phyloP scores from a whole-genome alignment of 2,329 filamentous ascomycete species.

The Aspergillus brasiliensis region DNA sequence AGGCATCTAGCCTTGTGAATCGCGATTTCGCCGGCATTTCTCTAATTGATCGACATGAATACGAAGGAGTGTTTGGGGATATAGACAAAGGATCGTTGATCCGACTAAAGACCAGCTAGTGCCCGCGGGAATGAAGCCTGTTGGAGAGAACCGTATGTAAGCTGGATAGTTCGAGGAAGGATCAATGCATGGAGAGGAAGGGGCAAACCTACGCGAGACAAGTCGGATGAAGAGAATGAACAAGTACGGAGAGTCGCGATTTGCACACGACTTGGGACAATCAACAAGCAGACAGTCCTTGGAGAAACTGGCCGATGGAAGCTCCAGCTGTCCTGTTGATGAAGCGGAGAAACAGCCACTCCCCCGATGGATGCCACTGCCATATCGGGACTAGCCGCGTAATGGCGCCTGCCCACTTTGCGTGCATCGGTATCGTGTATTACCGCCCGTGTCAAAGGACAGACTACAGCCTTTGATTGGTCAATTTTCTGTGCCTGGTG shows the following conservation, averaged over 20 bases:
- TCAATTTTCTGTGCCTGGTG: background rate
- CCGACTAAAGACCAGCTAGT: constrained; percentile 20
- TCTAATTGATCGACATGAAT: constrained; percentile 33
- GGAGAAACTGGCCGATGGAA: constrained; percentile 1
- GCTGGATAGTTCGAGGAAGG: background rate
- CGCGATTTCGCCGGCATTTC: constrained; percentile 86
- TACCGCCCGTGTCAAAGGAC: constrained; percentile 31
- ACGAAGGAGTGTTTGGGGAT: constrained; percentile 12
- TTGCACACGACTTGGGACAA: constrained; percentile 6
- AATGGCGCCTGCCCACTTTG: constrained; percentile 2
- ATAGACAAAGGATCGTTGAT: constrained; percentile 11
- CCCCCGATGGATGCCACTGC: background rate
- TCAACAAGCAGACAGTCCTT: background rate
- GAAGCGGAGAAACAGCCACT: constrained; percentile 8
- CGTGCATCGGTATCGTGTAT: constrained; percentile 22
- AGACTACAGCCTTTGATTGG: constrained; percentile 36
- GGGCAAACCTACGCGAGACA: constrained; percentile 7
- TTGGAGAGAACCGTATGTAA: constrained; percentile 7
- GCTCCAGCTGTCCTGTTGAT: constrained; percentile 18
- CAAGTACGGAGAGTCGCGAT: constrained; percentile 6
- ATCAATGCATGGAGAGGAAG: background rate
- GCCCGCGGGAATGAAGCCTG: constrained; percentile 12
- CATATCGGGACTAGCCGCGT: background rate
- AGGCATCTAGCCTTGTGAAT: constrained; percentile 96
- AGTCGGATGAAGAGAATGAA: background rate